A percentile compares a stretch with the other conserved stretches of the same genome.
Evolutionary conservation across 495 filamentous ascomycete species (phyloP).

Genomic region (Aspergillus bertholletiae): DNA sequence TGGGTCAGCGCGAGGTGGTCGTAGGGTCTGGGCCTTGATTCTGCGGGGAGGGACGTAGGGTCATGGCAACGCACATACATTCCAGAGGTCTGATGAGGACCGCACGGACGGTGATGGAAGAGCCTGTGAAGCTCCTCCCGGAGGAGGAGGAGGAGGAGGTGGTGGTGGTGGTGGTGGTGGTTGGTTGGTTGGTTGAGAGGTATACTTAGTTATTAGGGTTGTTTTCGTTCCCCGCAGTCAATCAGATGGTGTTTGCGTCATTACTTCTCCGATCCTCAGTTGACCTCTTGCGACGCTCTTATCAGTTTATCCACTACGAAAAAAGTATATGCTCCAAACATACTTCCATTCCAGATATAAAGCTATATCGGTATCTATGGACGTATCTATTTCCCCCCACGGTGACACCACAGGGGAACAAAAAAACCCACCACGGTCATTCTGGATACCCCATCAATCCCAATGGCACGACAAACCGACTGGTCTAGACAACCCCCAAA

Average conservation of each 20-base stretch:
- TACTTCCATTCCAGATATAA: no score
- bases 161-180: no score
- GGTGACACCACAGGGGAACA: no score
- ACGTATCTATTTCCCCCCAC: no score
- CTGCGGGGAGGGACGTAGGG: neutral
- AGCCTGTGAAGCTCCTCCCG: neutral
- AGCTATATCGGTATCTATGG: no score
- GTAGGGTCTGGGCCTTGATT: neutral
- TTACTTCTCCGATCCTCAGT: neutral
- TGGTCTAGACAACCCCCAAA: neutral
- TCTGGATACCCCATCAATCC: no score
- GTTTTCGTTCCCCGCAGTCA: neutral
- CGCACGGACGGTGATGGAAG: neutral
- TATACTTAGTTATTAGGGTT: no score
- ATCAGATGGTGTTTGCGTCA: neutral
- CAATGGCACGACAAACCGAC: no score
- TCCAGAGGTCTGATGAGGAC: neutral
- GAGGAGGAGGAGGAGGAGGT: neutral
- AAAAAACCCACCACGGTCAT: no score
- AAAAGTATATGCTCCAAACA: no score
- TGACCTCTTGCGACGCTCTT: no score
- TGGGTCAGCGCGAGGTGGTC: neutral
- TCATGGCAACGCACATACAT: neutral
- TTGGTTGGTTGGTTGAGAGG: neutral
- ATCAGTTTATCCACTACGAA: no score